These are phyloP conservation scores for Phytophthora podocarpi DNA, from an alignment of 352 stramenopile genomes.

Conservation along the genomic window DNA sequence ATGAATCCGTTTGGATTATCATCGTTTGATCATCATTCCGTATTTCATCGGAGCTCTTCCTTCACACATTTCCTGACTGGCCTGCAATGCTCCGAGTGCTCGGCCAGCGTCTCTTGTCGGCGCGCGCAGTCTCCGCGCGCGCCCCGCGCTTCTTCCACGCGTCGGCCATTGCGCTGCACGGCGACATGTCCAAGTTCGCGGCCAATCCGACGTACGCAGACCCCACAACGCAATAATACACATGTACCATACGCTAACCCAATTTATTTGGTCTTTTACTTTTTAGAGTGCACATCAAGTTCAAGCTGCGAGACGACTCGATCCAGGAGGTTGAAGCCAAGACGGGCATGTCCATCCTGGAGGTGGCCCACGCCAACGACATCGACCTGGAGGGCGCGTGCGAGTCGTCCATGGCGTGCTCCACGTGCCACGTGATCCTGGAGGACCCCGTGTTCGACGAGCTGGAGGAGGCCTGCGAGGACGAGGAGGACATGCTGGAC, in stretches of 20 bases:
- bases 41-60: constrained; percentile 1
- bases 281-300: constrained; percentile 78
- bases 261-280: not conserved
- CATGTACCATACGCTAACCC: constrained; percentile 13
- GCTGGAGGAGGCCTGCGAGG: constrained; percentile 92
- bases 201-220: constrained; percentile 60
- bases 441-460: constrained; percentile 92
- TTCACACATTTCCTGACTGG: constrained; percentile 12
- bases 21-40: not conserved
- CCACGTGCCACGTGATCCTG: constrained; percentile 98
- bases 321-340: constrained; percentile 71
- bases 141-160: constrained; percentile 46
- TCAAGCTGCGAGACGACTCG: constrained; percentile 66
- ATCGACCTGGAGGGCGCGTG: constrained; percentile 95
- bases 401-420: constrained; percentile 97
- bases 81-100: constrained; percentile 41
- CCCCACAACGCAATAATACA: not conserved
- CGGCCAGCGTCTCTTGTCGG: constrained; percentile 24
- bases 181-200: constrained; percentile 63
- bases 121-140: not conserved
- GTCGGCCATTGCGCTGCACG: constrained; percentile 50
- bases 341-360: constrained; percentile 87
- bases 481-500: constrained; percentile 99
- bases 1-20: not conserved
- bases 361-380: constrained; percentile 93